Evolutionary conservation across 164 flowering plant genomes (phyloP).

Genomic region (Magnolia kwangsiensis): DNA sequence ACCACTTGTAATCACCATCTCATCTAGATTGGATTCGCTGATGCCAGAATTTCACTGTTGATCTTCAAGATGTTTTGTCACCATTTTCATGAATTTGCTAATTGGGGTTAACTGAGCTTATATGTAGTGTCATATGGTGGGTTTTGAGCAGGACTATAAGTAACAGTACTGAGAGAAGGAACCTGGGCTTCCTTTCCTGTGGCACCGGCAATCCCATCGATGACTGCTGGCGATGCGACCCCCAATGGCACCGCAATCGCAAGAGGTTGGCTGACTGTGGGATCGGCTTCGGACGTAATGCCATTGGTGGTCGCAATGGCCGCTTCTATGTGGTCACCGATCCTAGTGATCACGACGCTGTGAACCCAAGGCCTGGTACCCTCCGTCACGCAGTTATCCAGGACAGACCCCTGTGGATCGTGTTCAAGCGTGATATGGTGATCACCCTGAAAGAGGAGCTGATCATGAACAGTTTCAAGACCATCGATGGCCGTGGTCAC

Average conservation of each 20-base stretch:
- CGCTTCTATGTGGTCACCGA: constrained; percentile 87
- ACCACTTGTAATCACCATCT: background rate
- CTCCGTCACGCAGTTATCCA: constrained; percentile 91
- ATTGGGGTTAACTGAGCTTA: background rate
- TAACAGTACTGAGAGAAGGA: constrained; percentile 74
- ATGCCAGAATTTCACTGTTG: background rate
- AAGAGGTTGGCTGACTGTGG: constrained; percentile 94
- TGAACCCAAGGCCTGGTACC: constrained; percentile 85
- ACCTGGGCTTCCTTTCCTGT: constrained; percentile 68
- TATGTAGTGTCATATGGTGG: background rate
- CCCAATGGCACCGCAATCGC: constrained; percentile 64
- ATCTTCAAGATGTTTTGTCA: background rate
- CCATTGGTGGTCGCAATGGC: constrained; percentile 94
- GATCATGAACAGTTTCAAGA: constrained; percentile 46
- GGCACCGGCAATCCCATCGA: constrained; percentile 88
- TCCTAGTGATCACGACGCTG: constrained; percentile 68
- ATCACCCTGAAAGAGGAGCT: constrained; percentile 41
- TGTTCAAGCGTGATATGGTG: constrained; percentile 43
- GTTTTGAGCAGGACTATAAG: constrained; percentile 45
- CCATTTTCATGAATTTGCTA: background rate
- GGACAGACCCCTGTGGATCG: constrained; percentile 61
- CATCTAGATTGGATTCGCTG: too few species aligned
- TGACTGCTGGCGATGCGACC: constrained; percentile 88
- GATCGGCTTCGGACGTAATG: constrained; percentile 90
- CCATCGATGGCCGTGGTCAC: constrained; percentile 43